A percentile compares a stretch with the other conserved stretches of the same genome.
Evolutionary conservation across 164 flowering plant genomes (phyloP).

Genomic region (Santalum album): DNA sequence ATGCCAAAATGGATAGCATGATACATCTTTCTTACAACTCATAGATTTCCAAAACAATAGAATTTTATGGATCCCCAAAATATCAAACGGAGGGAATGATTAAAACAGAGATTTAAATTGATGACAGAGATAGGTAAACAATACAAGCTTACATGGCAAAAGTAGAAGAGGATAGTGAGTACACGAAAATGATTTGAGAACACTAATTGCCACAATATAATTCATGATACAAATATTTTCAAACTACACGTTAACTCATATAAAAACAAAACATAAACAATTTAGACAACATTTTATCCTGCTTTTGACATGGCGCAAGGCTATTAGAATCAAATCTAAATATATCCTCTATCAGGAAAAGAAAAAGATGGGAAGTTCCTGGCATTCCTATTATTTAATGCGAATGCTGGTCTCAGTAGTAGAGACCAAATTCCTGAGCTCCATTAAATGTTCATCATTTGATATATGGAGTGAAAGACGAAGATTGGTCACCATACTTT

Average conservation of each 20-base stretch:
- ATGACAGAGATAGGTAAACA: too few relatives aligned
- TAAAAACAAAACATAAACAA: slow-evolving; percentile 12
- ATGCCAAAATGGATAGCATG: slow-evolving; percentile 3
- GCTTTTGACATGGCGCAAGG: slow-evolving; percentile 21
- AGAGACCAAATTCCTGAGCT: slow-evolving; percentile 67
- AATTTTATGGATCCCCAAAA: neutral
- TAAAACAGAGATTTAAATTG: neutral
- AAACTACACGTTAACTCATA: slow-evolving; percentile 15
- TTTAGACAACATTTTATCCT: slow-evolving; percentile 11
- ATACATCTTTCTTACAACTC: slow-evolving; percentile 6
- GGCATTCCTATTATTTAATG: slow-evolving; percentile 17
- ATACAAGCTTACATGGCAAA: neutral
- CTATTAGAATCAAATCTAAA: slow-evolving; percentile 7
- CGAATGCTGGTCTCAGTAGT: slow-evolving; percentile 26
- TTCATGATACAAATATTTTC: slow-evolving; percentile 25
- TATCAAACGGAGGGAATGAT: too few relatives aligned
- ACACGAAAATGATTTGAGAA: slow-evolving; percentile 8
- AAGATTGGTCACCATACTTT: slow-evolving; percentile 72
- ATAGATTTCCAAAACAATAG: slow-evolving; percentile 1
- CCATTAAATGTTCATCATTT: slow-evolving; percentile 87
- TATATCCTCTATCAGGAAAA: slow-evolving; percentile 9
- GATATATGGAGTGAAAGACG: slow-evolving; percentile 76
- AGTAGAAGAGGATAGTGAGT: neutral
- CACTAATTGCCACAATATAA: slow-evolving; percentile 19
- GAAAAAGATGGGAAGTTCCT: slow-evolving; percentile 1